These are phyloP conservation scores for Linderniella brevidens DNA, from an alignment of 257 asterid genomes.

Conservation along the genomic window DNA sequence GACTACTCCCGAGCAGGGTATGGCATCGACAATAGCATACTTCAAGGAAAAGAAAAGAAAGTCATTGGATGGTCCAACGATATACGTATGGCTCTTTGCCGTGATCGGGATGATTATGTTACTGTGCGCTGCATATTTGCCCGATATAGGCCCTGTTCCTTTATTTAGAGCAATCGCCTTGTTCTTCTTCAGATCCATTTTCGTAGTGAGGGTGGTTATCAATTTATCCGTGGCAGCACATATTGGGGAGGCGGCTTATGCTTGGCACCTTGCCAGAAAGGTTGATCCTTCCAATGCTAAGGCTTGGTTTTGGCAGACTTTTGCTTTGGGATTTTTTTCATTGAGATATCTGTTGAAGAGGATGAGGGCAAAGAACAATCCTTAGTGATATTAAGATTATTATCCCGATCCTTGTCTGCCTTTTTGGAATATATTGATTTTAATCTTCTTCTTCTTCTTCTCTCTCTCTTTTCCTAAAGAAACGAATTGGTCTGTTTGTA, in stretches of 20 bases:
- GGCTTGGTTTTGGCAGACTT: slow-evolving; percentile 93
- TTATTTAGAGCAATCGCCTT: slow-evolving; percentile 33
- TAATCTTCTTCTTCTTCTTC: no score
- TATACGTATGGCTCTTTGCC: slow-evolving; percentile 37
- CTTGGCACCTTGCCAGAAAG: slow-evolving; percentile 69
- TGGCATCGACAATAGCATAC: slow-evolving; percentile 60
- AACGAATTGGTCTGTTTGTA: no score
- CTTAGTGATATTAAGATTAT: no score
- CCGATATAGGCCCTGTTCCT: slow-evolving; percentile 54
- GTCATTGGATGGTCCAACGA: slow-evolving; percentile 57
- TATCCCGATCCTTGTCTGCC: no score
- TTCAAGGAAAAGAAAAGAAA: slow-evolving; percentile 66
- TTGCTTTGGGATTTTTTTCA: slow-evolving; percentile 57
- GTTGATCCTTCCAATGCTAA: slow-evolving; percentile 73
- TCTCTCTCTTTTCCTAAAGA: no score
- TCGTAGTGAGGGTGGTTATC: slow-evolving; percentile 21
- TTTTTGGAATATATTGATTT: no score
- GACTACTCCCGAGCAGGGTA: slow-evolving; percentile 64
- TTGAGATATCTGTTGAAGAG: slow-evolving; percentile 54
- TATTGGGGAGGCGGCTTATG: slow-evolving; percentile 63
- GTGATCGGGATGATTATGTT: slow-evolving; percentile 41
- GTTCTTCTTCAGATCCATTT: slow-evolving; percentile 37
- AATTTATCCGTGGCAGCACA: slow-evolving; percentile 30
- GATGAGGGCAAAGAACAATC: no score
- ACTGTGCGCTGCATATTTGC: slow-evolving; percentile 66